Evolutionary conservation across 768 basidiomycete genomes (phyloP).

Genomic region (Termitomyces sp.): DNA sequence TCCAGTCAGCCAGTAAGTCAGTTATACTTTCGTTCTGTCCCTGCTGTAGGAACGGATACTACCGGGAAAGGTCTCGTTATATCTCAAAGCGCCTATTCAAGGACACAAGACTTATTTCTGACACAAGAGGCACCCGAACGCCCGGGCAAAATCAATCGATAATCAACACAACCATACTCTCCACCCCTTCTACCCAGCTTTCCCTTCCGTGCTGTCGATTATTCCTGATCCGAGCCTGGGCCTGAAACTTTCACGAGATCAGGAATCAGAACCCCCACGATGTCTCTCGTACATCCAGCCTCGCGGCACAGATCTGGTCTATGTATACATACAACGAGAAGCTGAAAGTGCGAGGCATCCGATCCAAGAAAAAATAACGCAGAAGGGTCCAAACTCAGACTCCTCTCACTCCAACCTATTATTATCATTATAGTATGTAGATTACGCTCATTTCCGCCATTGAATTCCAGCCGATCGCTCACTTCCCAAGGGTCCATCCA

Average conservation of each 20-base stretch:
- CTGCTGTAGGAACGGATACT: too few species aligned
- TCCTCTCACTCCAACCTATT: background rate
- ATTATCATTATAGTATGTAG: background rate
- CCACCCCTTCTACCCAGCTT: background rate
- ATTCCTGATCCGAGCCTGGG: background rate
- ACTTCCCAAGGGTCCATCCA: background rate
- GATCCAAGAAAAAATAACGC: background rate
- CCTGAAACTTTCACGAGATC: background rate
- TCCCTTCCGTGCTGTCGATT: background rate
- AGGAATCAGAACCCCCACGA: background rate
- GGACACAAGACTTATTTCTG: background rate
- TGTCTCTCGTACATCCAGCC: background rate
- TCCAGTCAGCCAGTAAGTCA: background rate
- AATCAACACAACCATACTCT: constrained; percentile 8
- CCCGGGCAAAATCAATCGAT: constrained; percentile 15
- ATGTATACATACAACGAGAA: background rate
- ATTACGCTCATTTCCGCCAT: constrained; percentile 7
- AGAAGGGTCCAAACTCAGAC: background rate
- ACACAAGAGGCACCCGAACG: background rate
- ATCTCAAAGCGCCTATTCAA: background rate
- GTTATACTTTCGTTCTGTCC: background rate
- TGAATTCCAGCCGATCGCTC: constrained; percentile 8
- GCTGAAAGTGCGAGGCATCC: background rate
- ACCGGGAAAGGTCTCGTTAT: too few species aligned
- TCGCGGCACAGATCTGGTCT: background rate